These are phyloP conservation scores for Arxiozyma slooffiae DNA, from an alignment of 1,139 yeast species.

Conservation along the genomic window DNA sequence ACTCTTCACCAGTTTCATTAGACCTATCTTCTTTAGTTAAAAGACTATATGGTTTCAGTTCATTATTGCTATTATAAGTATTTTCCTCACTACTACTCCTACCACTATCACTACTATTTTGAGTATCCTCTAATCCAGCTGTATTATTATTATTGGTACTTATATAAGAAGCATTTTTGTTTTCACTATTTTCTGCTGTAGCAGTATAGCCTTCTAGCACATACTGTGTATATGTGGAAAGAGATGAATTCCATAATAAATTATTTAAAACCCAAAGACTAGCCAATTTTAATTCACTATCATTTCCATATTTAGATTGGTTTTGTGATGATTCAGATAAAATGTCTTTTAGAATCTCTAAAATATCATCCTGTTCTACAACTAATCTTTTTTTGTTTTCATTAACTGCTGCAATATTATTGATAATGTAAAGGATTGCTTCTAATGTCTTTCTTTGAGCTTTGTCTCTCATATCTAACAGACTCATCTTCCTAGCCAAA, in stretches of 20 bases:
- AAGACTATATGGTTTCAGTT: not conserved
- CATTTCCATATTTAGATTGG: slow-evolving; percentile 29
- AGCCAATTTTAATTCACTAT: slow-evolving; percentile 40
- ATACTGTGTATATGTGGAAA: slow-evolving; percentile 16
- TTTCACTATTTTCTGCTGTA: slow-evolving; percentile 2
- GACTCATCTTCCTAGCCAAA: slow-evolving; percentile 31
- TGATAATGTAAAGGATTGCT: slow-evolving; percentile 44
- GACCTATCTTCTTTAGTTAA: not conserved
- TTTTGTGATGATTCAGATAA: slow-evolving; percentile 18
- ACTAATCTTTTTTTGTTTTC: slow-evolving; percentile 41
- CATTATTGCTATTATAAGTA: not conserved
- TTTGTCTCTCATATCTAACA: slow-evolving; percentile 19
- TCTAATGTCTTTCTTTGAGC: slow-evolving; percentile 34
- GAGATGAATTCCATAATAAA: slow-evolving; percentile 40
- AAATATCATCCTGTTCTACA: slow-evolving; percentile 34
- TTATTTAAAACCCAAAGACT: slow-evolving; percentile 53
- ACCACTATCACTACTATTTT: not conserved
- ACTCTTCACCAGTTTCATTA: not conserved
- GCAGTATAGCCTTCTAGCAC: slow-evolving; percentile 13
- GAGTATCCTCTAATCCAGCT: not conserved
- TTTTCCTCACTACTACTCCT: slow-evolving; percentile 1
- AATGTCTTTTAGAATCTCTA: slow-evolving; percentile 33
- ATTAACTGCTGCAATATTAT: slow-evolving; percentile 48
- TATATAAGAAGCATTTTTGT: not conserved
- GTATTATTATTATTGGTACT: not conserved